Evolutionary conservation across 2,329 filamentous ascomycete species (phyloP), one percentile per base, ranked within the genome.

Genomic region (Penicillium digitatum): DNA sequence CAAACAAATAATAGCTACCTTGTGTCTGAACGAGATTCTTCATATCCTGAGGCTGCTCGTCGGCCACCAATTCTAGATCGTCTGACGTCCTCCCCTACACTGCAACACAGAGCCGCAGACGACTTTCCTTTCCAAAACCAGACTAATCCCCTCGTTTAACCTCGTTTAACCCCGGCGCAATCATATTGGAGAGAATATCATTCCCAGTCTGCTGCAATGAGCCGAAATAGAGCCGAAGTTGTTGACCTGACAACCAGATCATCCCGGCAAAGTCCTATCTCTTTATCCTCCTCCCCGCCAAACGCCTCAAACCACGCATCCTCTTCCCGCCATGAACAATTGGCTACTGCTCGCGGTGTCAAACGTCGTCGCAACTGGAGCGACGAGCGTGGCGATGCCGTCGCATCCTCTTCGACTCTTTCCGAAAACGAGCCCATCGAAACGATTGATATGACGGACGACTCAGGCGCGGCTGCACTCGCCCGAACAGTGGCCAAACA

Each of bases 381-480:
- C 2, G 39, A 54, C n/a, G 43, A 57, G 14, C 48, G 20, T 2
- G 8, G 18, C 2, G 32, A 35, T 12, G 22, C 31, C 22, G 14
- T 51, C 9, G 51, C 58, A 9, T 37, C 58, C 18, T 42, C 58
- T 20, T 56, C 59, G 35, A n/a, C 26, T 14, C 42, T 5, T 39
- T 26, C 35, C 54, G 57, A 11, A 56, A 58, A 12, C 57, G 65
- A 8, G 60, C 29, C 70, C 3, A 66, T 81, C 8, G 79, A 82
- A 42, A 72, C 78, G 24, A 73, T 83, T 6, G 81, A 84, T 63
- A 66, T 83, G 22, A 78, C 76, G 3, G 72, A 72, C 22, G 73
- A 78, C 0, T 70, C 78, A 16, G 74, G 74, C 32, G 69, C 72
- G 12, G 64, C 63, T 2, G 59, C 71, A 1, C 67, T 82, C 1